Percentiles rank a stretch among this genome's conserved stretches.
phyloP scores from a whole-genome alignment of 2,329 filamentous ascomycete genomes.

The Passalora sequoiae region DNA sequence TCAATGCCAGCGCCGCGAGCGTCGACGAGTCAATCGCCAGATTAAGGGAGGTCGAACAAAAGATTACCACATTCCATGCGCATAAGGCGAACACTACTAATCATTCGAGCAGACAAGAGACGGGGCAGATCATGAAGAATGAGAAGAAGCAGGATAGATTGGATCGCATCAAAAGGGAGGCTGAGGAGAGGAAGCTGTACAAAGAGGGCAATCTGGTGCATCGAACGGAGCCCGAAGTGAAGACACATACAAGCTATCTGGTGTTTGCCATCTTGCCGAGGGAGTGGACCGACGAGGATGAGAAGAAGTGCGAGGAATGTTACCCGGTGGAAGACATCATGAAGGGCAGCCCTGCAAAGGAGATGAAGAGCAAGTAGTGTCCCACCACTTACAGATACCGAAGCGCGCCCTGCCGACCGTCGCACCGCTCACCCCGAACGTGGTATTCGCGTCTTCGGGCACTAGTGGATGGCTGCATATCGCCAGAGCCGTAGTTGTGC shows the following conservation, averaged over 20 bases:
- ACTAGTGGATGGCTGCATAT: constrained; percentile 7
- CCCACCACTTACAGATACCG: not conserved
- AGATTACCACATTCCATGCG: constrained; percentile 61
- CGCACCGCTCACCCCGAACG: not conserved
- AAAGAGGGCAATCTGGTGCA: constrained; percentile 74
- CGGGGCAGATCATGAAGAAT: constrained; percentile 33
- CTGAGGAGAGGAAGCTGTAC: constrained; percentile 53
- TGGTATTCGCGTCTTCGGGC: not conserved
- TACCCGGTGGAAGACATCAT: constrained; percentile 23
- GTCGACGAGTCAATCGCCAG: constrained; percentile 74
- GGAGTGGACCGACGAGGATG: constrained; percentile 79
- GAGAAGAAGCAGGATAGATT: constrained; percentile 26
- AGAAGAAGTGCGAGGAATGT: constrained; percentile 45
- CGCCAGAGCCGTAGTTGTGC: constrained; percentile 5
- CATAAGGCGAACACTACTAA: constrained; percentile 18
- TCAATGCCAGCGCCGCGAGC: constrained; percentile 63
- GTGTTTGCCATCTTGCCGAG: constrained; percentile 87
- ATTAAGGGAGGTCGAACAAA: constrained; percentile 66
- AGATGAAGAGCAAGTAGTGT: not conserved
- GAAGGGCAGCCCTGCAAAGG: constrained; percentile 9
- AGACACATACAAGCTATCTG: constrained; percentile 95
- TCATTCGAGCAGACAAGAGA: constrained; percentile 38
- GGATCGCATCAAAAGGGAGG: constrained; percentile 33
- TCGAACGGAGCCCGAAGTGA: constrained; percentile 78
- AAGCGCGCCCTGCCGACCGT: not conserved